Base-by-base conservation (phyloP, 768 basidiomycete genomes). In the Amanita rubescens region DNA sequence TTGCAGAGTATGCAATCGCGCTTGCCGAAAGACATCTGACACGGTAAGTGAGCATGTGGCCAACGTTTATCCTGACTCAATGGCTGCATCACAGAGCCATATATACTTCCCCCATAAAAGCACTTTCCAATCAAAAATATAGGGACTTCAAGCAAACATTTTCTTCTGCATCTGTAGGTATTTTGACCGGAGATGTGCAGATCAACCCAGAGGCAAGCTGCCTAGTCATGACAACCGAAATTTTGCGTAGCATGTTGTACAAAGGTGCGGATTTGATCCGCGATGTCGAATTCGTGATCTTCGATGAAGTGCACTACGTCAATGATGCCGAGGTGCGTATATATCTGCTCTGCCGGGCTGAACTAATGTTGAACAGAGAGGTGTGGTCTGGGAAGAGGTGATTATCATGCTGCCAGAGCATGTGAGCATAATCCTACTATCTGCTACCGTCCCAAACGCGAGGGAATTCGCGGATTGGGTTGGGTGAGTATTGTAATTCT, bases 381-480 rank as follows among this genome's bases (percentile, higher is more conserved):
- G 96, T 37, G 96, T 99, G 15, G 96, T 99, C 11, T 99, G 96
- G 96, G 95, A 99, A 70, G 95, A 99, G 71, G 95, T 99, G 24
- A 99, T 99, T 59, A 99, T 99, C 67, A 97, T 99, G 94, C 76
- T 99, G 11, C 96, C 96, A 0, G 96, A 98, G 59, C 95, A 99
- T 69, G 89, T 98, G 66, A 95, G 89, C 67, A 98, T 99, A 63
- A 97, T 99, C 52, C 74, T 99, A 39, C 75, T 99, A 14, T 97
- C 94, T 2, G 96, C 96, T 8, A 99, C 96, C 2, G 95, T 99
- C 0, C 94, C 96, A 7, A 99, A 99, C 63, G 92, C 94, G 11
- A 91, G 87, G 64, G 96, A 98, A 64, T 99, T 99, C 63, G 96
- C 96, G 3, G 94, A 94, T 59, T 99, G 96, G 96, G 95, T 98